Percentiles rank a stretch among this genome's conserved stretches.
phyloP scores from a whole-genome alignment of 257 asterid genomes.

The Lavandula angustifolia region DNA sequence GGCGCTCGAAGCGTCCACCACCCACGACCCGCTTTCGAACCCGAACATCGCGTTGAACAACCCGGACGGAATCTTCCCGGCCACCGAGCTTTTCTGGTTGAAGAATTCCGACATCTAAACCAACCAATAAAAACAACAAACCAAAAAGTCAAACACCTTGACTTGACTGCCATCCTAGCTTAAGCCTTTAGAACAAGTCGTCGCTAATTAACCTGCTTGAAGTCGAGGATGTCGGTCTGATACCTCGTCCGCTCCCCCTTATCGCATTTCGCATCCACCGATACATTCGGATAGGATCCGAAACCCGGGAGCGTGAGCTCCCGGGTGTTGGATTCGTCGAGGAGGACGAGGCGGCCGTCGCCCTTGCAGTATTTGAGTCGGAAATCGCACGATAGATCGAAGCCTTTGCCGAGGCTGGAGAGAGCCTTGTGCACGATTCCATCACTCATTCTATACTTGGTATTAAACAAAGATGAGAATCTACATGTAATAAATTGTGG shows the following conservation, averaged over 20 bases:
- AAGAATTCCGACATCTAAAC: slow-evolving; percentile 82
- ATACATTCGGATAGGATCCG: slow-evolving; percentile 49
- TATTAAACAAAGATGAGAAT: too few species aligned
- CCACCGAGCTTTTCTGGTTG: slow-evolving; percentile 63
- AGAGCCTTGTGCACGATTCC: slow-evolving; percentile 66
- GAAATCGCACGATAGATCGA: slow-evolving; percentile 72
- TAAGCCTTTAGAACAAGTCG: background rate
- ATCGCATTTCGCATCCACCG: slow-evolving; percentile 74
- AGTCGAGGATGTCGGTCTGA: slow-evolving; percentile 78
- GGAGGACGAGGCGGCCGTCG: slow-evolving; percentile 48
- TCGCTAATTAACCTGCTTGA: slow-evolving; percentile 54
- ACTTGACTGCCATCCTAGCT: background rate
- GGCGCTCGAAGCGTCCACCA: slow-evolving; percentile 60
- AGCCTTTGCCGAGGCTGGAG: slow-evolving; percentile 81
- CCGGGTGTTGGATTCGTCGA: slow-evolving; percentile 54
- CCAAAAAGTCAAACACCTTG: background rate
- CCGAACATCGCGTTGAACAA: slow-evolving; percentile 85
- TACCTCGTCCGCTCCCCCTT: slow-evolving; percentile 91
- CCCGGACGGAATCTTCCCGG: slow-evolving; percentile 93
- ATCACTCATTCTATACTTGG: slow-evolving; percentile 21
- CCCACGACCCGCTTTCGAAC: slow-evolving; percentile 84
- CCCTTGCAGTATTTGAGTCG: slow-evolving; percentile 88
- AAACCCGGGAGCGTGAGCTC: slow-evolving; percentile 64
- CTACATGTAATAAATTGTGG: too few species aligned
- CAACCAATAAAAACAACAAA: background rate